Conservation (phyloP, 2,329 filamentous ascomycete genomes). For the Fusarium tupiense region DNA sequence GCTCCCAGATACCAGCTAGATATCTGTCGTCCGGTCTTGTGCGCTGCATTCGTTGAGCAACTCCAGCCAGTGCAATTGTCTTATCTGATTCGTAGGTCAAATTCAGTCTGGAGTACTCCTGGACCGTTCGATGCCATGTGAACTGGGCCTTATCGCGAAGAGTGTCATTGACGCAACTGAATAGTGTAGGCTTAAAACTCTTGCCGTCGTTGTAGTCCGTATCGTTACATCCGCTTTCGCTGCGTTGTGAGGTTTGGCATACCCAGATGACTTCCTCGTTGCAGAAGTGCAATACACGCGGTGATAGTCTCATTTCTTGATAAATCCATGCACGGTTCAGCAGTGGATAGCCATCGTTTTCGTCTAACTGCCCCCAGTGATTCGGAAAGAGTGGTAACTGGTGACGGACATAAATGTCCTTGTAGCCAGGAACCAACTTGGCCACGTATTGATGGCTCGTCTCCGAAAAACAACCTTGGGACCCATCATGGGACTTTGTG, state of each 20-base stretch:
- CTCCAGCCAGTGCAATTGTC: neutral
- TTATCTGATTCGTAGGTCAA: neutral
- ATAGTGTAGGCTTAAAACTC: neutral
- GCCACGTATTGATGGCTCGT: neutral
- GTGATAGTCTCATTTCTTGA: neutral
- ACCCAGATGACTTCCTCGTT: neutral
- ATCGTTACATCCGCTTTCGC: neutral
- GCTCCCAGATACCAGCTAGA: neutral
- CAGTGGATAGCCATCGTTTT: fast-evolving
- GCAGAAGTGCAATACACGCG: neutral
- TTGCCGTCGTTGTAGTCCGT: neutral
- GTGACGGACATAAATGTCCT: neutral
- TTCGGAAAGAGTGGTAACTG: fast-evolving
- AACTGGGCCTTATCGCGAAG: neutral
- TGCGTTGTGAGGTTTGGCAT: neutral
- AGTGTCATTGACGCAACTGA: fast-evolving
- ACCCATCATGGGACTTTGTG: neutral
- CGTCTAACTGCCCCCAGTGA: neutral
- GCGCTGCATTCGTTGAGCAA: neutral
- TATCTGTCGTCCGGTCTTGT: neutral
- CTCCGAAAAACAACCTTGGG: neutral
- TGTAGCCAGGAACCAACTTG: neutral
- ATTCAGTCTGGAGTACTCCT: neutral
- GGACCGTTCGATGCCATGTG: neutral
- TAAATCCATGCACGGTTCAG: neutral